A percentile compares a stretch with the other conserved stretches of the same genome.
phyloP scores from a whole-genome alignment of 2,329 filamentous ascomycete genomes.

The Coleophoma cylindrospora region DNA sequence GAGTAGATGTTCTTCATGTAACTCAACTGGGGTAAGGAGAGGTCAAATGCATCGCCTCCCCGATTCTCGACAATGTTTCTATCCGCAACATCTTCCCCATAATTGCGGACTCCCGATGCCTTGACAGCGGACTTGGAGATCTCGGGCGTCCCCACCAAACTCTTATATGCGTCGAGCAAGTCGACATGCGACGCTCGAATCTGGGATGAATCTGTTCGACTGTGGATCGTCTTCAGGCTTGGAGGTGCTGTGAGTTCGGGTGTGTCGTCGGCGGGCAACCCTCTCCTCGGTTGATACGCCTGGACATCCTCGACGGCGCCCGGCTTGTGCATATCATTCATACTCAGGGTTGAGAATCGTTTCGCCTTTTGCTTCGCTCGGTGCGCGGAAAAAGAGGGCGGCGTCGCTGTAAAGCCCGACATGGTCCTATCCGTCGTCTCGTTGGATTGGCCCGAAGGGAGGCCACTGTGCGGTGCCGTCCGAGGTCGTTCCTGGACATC shows the following conservation, averaged over 20 bases:
- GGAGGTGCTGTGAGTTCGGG: neutral
- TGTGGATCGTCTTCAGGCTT: neutral
- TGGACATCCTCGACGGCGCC: neutral
- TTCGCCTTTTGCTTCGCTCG: no score
- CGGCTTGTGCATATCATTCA: neutral
- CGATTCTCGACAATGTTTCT: slow-evolving; percentile 36
- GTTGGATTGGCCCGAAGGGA: neutral
- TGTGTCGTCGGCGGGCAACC: neutral
- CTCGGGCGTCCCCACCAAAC: slow-evolving; percentile 36
- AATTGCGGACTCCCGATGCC: slow-evolving; percentile 46
- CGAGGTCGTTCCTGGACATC: slow-evolving; percentile 7
- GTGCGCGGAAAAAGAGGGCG: slow-evolving; percentile 3
- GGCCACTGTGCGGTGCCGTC: slow-evolving; percentile 13
- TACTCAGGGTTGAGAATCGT: neutral
- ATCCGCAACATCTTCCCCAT: slow-evolving; percentile 62
- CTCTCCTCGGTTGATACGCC: neutral
- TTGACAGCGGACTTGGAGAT: slow-evolving; percentile 37
- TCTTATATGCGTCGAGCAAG: slow-evolving; percentile 52
- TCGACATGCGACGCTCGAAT: slow-evolving; percentile 36
- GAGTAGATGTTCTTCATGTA: slow-evolving; percentile 12
- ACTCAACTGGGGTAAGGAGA: slow-evolving; percentile 8
- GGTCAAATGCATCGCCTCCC: slow-evolving; percentile 6
- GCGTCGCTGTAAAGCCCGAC: slow-evolving; percentile 15
- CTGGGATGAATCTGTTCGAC: slow-evolving; percentile 2
- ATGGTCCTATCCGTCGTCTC: slow-evolving; percentile 8